phyloP scores from a whole-genome alignment of 208 protist genomes.

The Crithidia bombi region DNA sequence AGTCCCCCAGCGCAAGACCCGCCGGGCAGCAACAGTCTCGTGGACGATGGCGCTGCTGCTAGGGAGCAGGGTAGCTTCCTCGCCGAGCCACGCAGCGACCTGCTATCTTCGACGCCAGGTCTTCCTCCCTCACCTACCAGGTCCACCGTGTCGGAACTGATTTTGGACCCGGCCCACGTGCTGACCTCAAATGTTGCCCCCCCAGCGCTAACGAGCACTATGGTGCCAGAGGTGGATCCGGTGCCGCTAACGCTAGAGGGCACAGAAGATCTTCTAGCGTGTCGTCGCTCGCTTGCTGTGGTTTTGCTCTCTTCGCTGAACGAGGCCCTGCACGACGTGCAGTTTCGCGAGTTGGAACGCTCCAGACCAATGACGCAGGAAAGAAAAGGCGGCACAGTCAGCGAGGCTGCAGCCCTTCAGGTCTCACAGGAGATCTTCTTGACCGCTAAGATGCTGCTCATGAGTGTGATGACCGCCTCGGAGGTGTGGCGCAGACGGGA shows the following conservation, averaged over 20 bases:
- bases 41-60: no score
- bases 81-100: background rate
- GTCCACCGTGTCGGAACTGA: background rate
- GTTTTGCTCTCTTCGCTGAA: constrained; percentile 62
- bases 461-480: constrained; percentile 48
- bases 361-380: background rate
- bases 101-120: background rate
- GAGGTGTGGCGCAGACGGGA: constrained; percentile 32
- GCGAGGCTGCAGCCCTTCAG: constrained; percentile 14
- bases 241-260: constrained; percentile 12
- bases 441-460: constrained; percentile 50
- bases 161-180: background rate
- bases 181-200: background rate
- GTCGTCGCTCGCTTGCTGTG: constrained; percentile 33
- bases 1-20: background rate
- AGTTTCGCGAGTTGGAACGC: constrained; percentile 51
- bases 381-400: background rate
- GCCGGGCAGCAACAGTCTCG: background rate
- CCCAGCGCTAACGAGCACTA: background rate
- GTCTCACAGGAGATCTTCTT: constrained; percentile 33
- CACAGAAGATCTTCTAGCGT: constrained; percentile 17
- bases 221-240: constrained; percentile 6
- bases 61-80: background rate
- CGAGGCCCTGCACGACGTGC: constrained; percentile 59
- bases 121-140: background rate